A percentile compares a stretch with the other conserved stretches of the same genome.
Conservation (phyloP, 768 basidiomycete genomes). For the Leccinum pellstonianum region DNA sequence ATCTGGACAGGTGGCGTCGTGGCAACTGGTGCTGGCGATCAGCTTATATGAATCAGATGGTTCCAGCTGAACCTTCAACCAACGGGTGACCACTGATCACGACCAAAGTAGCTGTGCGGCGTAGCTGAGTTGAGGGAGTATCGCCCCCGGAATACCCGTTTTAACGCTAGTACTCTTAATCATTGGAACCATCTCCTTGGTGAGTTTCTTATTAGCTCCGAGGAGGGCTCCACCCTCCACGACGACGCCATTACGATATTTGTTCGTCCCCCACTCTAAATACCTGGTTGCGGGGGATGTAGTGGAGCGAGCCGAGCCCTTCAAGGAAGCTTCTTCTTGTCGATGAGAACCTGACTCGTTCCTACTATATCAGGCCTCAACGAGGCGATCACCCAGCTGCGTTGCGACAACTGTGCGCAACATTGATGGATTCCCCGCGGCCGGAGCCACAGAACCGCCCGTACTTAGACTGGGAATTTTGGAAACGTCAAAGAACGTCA, state of each 20-base stretch:
- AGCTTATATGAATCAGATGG: slow-evolving; percentile 22
- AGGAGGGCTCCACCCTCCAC: slow-evolving; percentile 21
- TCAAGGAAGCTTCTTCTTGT: background rate
- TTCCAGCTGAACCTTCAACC: slow-evolving; percentile 4
- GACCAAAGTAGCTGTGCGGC: slow-evolving; percentile 17
- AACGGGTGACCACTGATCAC: background rate
- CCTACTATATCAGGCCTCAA: slow-evolving; percentile 19
- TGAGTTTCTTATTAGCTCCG: background rate
- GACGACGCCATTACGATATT: slow-evolving; percentile 24
- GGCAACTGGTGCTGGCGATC: slow-evolving; percentile 21
- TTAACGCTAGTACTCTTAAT: slow-evolving; percentile 1
- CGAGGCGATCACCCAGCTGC: slow-evolving; percentile 10
- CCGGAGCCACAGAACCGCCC: slow-evolving; percentile 11
- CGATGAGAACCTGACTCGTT: slow-evolving; percentile 16
- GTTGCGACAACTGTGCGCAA: slow-evolving; percentile 2
- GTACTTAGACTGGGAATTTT: slow-evolving; percentile 5
- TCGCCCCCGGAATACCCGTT: slow-evolving; percentile 12
- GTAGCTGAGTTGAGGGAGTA: slow-evolving; percentile 22
- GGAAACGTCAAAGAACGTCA: slow-evolving; percentile 25
- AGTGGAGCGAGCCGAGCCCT: slow-evolving; percentile 3
- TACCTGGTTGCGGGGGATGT: slow-evolving; percentile 16
- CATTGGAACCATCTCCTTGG: background rate
- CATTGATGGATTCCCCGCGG: slow-evolving; percentile 18
- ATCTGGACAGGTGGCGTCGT: slow-evolving; percentile 18
- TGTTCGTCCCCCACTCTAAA: slow-evolving; percentile 12